These are phyloP conservation scores for Sugiyamaella boreocaroliniensis DNA, from an alignment of 805 yeast genomes.

Conservation along the genomic window DNA sequence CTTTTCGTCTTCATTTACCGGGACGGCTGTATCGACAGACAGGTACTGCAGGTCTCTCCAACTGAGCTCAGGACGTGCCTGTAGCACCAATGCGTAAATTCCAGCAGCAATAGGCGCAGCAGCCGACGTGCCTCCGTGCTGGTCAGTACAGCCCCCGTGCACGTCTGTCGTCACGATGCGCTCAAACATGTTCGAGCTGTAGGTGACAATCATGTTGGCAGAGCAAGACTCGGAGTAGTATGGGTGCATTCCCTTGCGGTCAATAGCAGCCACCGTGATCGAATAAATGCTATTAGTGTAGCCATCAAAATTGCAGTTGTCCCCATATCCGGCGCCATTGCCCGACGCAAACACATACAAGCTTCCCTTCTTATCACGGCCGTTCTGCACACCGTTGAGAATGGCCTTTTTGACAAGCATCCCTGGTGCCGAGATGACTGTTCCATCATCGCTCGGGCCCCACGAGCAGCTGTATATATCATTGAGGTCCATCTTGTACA, in stretches of 20 bases:
- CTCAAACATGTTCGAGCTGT: conserved; percentile 72
- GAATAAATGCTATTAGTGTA: conserved; percentile 94
- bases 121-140: conserved; percentile 96
- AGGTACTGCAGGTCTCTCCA: conserved; percentile 96
- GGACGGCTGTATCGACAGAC: conserved; percentile 62
- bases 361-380: conserved; percentile 75
- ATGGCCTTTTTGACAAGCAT: conserved; percentile 71
- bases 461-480: conserved; percentile 96
- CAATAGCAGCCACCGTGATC: conserved; percentile 91
- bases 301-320: conserved; percentile 94
- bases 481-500: conserved; percentile 72
- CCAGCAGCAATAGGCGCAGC: conserved; percentile 99
- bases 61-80: conserved; percentile 78
- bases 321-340: conserved; percentile 77
- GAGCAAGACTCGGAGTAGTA: conserved; percentile 87
- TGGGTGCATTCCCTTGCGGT: conserved; percentile 80
- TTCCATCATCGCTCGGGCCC: conserved; percentile 97
- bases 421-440: conserved; percentile 79
- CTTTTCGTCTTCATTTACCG: conserved; percentile 59
- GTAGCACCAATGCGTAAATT: conserved; percentile 73
- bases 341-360: conserved; percentile 94
- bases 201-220: conserved; percentile 90
- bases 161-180: conserved; percentile 68
- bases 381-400: conserved; percentile 75
- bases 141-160: conserved; percentile 56